These are phyloP conservation scores for Lactarius psammicola DNA, from an alignment of 768 basidiomycete species.

Conservation along the genomic window DNA sequence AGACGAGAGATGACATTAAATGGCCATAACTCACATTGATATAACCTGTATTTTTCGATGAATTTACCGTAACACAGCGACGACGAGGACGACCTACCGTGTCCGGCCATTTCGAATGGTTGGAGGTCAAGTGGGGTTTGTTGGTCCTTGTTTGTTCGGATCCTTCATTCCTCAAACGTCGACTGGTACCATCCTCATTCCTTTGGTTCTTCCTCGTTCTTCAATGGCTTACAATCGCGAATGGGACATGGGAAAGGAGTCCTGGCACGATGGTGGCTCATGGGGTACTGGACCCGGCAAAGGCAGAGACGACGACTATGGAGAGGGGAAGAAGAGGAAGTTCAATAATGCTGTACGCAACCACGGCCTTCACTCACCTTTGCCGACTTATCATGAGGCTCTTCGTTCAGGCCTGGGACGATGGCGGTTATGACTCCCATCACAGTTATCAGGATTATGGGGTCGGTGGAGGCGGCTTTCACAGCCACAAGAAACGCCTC, in stretches of 20 bases:
- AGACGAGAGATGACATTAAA: conserved; percentile 13
- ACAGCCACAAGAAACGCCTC: conserved; percentile 66
- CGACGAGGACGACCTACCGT: conserved; percentile 45
- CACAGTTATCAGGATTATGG: conserved; percentile 36
- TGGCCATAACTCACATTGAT: conserved; percentile 47
- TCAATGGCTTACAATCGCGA: conserved; percentile 55
- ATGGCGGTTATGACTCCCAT: conserved; percentile 39
- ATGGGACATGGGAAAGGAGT: conserved; percentile 80
- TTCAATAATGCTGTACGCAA: conserved; percentile 68
- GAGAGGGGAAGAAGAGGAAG: conserved; percentile 77
- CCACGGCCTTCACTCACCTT: conserved; percentile 8
- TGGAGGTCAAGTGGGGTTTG: conserved; percentile 29
- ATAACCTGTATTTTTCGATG: conserved; percentile 42
- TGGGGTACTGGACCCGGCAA: conserved; percentile 46
- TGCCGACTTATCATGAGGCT: conserved; percentile 5
- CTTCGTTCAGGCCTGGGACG: conserved; percentile 48
- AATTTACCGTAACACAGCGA: conserved; percentile 2
- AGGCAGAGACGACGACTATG: conserved; percentile 66
- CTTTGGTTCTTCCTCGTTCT: conserved; percentile 8
- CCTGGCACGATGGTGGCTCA: conserved; percentile 45
- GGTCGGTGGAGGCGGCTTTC: conserved; percentile 21
- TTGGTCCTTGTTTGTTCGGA: conserved; percentile 30
- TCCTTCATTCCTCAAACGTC: conserved; percentile 25
- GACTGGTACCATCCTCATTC: conserved; percentile 27
- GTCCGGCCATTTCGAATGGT: conserved; percentile 55